Evolutionary conservation across 176 grass and related monocot genomes (phyloP).

Genomic region (Hordeum marinum): DNA sequence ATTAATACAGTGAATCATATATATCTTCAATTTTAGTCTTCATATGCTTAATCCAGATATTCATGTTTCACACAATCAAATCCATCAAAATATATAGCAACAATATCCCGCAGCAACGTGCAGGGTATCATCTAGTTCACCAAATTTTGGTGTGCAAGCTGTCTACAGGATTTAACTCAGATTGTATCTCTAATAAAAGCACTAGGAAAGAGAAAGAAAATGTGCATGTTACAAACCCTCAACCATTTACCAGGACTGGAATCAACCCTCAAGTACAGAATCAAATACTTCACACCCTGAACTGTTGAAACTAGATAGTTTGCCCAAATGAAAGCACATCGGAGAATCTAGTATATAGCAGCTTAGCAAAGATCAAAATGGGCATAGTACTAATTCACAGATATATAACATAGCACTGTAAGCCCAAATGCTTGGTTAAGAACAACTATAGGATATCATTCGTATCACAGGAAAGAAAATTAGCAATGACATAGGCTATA

Average conservation of each 20-base stretch:
- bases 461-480: background rate
- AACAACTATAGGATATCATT: background rate
- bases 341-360: background rate
- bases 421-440: background rate
- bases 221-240: background rate
- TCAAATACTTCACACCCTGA: background rate
- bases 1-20: too few relatives aligned
- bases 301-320: background rate
- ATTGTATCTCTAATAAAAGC: background rate
- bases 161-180: background rate
- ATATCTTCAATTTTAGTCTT: too few relatives aligned
- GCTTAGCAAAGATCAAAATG: background rate
- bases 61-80: too few relatives aligned
- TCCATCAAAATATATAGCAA: too few relatives aligned
- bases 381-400: background rate
- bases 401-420: background rate
- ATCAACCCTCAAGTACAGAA: background rate
- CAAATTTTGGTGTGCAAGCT: background rate
- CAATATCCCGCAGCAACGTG: too few relatives aligned
- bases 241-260: background rate
- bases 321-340: background rate
- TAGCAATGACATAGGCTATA: background rate
- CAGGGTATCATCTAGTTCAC: background rate
- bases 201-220: background rate
- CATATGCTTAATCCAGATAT: too few relatives aligned